phyloP scores from a whole-genome alignment of 2,329 filamentous ascomycete genomes.

The Tympanopsis confertula region DNA sequence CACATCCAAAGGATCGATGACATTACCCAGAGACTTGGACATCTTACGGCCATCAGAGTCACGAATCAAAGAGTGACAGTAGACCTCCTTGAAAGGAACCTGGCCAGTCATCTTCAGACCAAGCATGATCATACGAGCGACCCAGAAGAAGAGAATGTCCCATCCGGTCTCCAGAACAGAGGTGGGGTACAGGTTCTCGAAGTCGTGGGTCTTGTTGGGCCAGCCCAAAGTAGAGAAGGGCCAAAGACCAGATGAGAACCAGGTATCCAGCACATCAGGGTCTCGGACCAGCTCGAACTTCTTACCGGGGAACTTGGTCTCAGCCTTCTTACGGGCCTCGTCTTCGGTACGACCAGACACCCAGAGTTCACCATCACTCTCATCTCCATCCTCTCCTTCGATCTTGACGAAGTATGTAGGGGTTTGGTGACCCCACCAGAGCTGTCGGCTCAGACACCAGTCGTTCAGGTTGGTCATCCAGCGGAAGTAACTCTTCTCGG shows the following conservation, averaged over 20 bases:
- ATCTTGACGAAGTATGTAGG: slow-evolving; percentile 80
- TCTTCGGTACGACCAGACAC: slow-evolving; percentile 69
- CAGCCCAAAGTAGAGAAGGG: slow-evolving; percentile 88
- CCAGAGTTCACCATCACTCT: slow-evolving; percentile 60
- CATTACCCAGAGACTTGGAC: slow-evolving; percentile 92
- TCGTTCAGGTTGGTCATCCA: slow-evolving; percentile 87
- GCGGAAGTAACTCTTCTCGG: slow-evolving; percentile 73
- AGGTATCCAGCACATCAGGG: slow-evolving; percentile 86
- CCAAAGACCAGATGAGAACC: slow-evolving; percentile 93
- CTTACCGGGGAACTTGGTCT: slow-evolving; percentile 68
- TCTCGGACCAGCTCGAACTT: slow-evolving; percentile 73
- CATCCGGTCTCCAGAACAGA: slow-evolving; percentile 85
- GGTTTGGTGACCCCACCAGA: slow-evolving; percentile 95
- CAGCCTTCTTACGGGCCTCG: slow-evolving; percentile 42
- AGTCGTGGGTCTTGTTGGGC: slow-evolving; percentile 67
- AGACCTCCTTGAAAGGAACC: slow-evolving; percentile 87
- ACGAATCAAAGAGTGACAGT: slow-evolving; percentile 84
- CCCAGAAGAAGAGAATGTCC: slow-evolving; percentile 95
- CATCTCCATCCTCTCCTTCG: slow-evolving; percentile 53
- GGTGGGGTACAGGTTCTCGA: slow-evolving; percentile 78
- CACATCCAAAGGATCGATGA: slow-evolving; percentile 87
- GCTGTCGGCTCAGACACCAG: slow-evolving; percentile 87
- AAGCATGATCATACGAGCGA: slow-evolving; percentile 77
- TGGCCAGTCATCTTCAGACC: slow-evolving; percentile 83
- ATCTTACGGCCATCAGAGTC: slow-evolving; percentile 93